Percentiles rank a stretch among this genome's conserved stretches.
Evolutionary conservation across 1,284 basidiomycete genomes (phyloP).

Genomic region (Pseudozyma sp.): DNA sequence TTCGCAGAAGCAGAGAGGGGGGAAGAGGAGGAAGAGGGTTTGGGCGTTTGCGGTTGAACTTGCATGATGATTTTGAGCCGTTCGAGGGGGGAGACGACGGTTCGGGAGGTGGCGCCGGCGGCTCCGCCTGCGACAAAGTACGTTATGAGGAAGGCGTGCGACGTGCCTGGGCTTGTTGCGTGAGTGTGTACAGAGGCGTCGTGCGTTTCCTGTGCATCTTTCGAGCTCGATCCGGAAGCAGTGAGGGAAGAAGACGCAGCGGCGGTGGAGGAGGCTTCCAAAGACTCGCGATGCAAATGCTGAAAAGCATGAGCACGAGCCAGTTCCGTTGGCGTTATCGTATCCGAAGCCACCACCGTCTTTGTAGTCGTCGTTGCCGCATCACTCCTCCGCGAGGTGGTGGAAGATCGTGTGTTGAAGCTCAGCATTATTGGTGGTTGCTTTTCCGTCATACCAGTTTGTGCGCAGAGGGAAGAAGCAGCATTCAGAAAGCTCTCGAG

Average conservation of each 20-base stretch:
- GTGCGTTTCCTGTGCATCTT: not conserved
- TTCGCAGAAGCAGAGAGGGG: constrained; percentile 1
- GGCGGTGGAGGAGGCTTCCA: constrained; percentile 2
- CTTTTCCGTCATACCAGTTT: constrained; percentile 3
- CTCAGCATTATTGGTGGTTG: constrained; percentile 32
- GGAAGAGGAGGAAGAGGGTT: constrained; percentile 1
- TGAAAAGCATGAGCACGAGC: constrained; percentile 32
- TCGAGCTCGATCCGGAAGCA: constrained; percentile 1
- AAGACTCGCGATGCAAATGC: constrained; percentile 10
- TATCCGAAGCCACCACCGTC: not conserved
- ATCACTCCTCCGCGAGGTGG: not conserved
- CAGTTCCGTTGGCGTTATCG: constrained; percentile 23
- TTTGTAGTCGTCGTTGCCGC: not conserved
- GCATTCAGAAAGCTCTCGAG: constrained; percentile 39
- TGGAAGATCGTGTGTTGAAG: not conserved
- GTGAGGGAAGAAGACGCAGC: not conserved
- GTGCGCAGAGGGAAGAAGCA: constrained; percentile 19
- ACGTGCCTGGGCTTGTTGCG: too few relatives aligned
- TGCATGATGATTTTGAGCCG: constrained; percentile 92
- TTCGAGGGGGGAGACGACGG: constrained; percentile 90
- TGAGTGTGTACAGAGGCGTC: not conserved
- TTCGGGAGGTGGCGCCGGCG: constrained; percentile 77
- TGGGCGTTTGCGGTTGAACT: constrained; percentile 56
- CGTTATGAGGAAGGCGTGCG: constrained; percentile 51
- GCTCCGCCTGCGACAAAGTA: constrained; percentile 79